A percentile compares a stretch with the other conserved stretches of the same genome.
Conservation (phyloP, 306 rosid genomes). For the Rosa multiflora region DNA sequence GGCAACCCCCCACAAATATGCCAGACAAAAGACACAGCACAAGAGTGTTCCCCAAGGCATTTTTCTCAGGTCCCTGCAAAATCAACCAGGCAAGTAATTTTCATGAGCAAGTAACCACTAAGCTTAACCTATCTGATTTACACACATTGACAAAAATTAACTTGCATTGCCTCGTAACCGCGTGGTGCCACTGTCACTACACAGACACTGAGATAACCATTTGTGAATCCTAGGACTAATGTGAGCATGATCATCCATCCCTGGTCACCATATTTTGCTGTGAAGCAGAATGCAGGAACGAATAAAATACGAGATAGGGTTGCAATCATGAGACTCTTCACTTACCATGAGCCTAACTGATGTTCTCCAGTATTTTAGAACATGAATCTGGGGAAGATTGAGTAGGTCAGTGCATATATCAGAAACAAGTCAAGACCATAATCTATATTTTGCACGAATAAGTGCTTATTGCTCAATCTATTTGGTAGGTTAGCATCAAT, state of each 20-base stretch:
- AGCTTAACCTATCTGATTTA: no score
- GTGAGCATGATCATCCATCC: conserved; percentile 81
- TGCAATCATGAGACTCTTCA: conserved; percentile 46
- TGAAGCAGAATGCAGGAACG: conserved; percentile 74
- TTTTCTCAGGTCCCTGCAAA: conserved; percentile 87
- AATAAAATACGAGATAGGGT: conserved; percentile 48
- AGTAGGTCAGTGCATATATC: conserved; percentile 55
- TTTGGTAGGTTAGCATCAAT: conserved; percentile 27
- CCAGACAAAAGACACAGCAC: conserved; percentile 57
- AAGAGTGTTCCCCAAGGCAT: conserved; percentile 81
- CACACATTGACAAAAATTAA: conserved; percentile 12
- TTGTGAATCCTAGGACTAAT: conserved; percentile 66
- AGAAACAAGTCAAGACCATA: conserved; percentile 57
- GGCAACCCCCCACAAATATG: conserved; percentile 56
- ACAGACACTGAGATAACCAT: conserved; percentile 81
- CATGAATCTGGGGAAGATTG: conserved; percentile 82
- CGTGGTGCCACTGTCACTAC: conserved; percentile 69
- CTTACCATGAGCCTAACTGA: conserved; percentile 72
- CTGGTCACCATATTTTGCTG: conserved; percentile 76
- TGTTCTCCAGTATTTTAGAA: conserved; percentile 84
- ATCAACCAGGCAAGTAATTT: not conserved
- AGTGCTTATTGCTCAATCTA: conserved; percentile 51
- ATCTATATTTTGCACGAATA: conserved; percentile 54
- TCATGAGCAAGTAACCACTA: not conserved
- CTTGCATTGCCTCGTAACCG: conserved; percentile 53